phyloP scores from a whole-genome alignment of 768 basidiomycete genomes.

The Ramaria rubella region DNA sequence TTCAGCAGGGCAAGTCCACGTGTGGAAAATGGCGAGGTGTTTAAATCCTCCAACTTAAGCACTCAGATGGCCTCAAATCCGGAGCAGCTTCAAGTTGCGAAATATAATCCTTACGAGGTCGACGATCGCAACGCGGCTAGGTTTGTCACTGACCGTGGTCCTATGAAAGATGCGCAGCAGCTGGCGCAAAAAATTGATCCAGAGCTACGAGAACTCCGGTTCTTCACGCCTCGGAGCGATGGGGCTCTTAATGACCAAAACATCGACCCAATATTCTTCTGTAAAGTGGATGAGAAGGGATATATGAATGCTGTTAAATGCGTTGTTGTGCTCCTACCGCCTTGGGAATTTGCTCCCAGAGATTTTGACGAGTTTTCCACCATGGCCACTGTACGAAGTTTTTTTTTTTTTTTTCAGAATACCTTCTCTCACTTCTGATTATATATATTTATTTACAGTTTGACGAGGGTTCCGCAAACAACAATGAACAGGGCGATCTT shows the following conservation, averaged over 20 bases:
- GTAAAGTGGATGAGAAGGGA: not conserved
- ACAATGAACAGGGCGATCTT: not conserved
- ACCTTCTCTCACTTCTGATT: not conserved
- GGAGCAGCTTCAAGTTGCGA: no score
- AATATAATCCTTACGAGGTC: conserved; percentile 4
- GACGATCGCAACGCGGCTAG: not conserved
- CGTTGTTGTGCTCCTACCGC: not conserved
- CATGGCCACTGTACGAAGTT: not conserved
- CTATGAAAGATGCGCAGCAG: not conserved
- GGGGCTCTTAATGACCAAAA: not conserved
- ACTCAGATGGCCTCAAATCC: not conserved
- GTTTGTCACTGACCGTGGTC: conserved; percentile 1
- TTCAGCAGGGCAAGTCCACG: not conserved
- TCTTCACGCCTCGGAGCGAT: not conserved
- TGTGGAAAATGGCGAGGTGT: not conserved
- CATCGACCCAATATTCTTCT: not conserved
- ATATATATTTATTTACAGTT: not conserved
- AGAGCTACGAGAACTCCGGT: not conserved
- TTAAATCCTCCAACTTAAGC: not conserved
- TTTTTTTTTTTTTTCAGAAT: not conserved
- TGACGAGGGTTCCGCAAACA: not conserved
- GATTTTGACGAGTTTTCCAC: conserved; percentile 3
- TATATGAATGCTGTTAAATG: not conserved
- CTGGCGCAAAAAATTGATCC: not conserved
- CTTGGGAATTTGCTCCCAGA: conserved; percentile 2